Base-by-base conservation (phyloP, 2,329 filamentous ascomycete species). In the Scedosporium minutisporum region DNA sequence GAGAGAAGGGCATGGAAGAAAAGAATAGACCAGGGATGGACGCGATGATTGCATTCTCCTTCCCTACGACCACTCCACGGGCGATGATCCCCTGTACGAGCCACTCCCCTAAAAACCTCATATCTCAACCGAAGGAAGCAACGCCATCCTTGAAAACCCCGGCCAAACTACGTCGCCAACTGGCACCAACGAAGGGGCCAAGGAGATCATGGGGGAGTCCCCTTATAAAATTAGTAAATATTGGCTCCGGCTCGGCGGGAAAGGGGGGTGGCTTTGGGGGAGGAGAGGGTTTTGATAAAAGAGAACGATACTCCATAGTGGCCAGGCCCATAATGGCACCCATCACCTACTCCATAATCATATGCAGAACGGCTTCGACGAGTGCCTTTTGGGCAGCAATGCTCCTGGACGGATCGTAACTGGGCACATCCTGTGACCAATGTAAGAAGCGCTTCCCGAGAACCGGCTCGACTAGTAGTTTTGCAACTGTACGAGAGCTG, bases 351-450 rank as follows among this genome's bases (percentile, higher is more conserved):
- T 38, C 33, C 25, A 58, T 41, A 23, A 58, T 23, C 25, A 23
- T 16, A 55, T 61, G 60, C 48, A 51, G 46, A 48, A 63, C 64
- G 65, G 65, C 61, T 55, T 63, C 61, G 58, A 57, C 42, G 57
- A 64, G 16, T 57, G 38, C 61, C 58, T 58, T 64, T 66, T 66
- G 65, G 65, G 65, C 65, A 66, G 63, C 65, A 66, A 66, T 65
- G 64, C 65, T 66, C 64, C 59, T 51, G 59, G 60, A 42, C 48
- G 59, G 44, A 48, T 53, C 48, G 53, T 41, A 21, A 23, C 46
- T 44, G 60, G 27, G 46, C 60, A 55, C 51, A 27, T 27, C 23
- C 51, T 23, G 6, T 21, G 51, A 27, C 51, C 51, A 55, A 55
- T 55, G 51, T 27, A 55, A 55, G 9, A 23, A 55, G 51, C 33